Conservation (phyloP, 768 basidiomycete species). For the Trametes punicea region DNA sequence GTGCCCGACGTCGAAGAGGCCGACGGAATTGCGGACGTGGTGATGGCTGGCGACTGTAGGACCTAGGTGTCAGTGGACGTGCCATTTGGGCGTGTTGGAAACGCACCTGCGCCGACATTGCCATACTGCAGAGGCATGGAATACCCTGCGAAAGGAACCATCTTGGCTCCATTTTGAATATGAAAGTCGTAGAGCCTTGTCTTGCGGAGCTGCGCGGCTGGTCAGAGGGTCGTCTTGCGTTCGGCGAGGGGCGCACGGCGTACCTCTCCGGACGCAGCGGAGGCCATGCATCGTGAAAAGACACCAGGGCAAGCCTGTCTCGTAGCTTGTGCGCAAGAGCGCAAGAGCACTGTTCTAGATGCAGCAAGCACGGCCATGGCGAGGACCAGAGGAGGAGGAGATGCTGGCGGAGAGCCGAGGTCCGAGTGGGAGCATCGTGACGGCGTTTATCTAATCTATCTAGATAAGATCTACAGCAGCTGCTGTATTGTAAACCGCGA, state of each 20-base stretch:
- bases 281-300: conserved; percentile 8
- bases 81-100: too few relatives aligned
- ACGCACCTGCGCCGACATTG: conserved; percentile 71
- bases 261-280: not conserved
- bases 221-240: not conserved
- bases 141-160: conserved; percentile 96
- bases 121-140: conserved; percentile 92
- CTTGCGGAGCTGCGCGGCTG: conserved; percentile 41
- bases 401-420: not conserved
- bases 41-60: conserved; percentile 80
- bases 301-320: not conserved
- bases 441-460: conserved; percentile 5
- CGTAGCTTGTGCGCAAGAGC: not conserved
- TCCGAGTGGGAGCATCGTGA: not conserved
- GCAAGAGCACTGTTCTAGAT: not conserved
- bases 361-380: not conserved
- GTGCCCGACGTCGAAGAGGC: conserved; percentile 96
- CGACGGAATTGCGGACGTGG: conserved; percentile 77
- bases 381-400: not conserved
- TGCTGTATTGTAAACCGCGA: not conserved
- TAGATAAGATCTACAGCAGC: not conserved
- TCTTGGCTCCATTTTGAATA: conserved; percentile 76
- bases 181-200: conserved; percentile 92
- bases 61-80: not conserved
- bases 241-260: not conserved